phyloP scores from a whole-genome alignment of 305 asterid genomes.

The Fraxinus sp. region DNA sequence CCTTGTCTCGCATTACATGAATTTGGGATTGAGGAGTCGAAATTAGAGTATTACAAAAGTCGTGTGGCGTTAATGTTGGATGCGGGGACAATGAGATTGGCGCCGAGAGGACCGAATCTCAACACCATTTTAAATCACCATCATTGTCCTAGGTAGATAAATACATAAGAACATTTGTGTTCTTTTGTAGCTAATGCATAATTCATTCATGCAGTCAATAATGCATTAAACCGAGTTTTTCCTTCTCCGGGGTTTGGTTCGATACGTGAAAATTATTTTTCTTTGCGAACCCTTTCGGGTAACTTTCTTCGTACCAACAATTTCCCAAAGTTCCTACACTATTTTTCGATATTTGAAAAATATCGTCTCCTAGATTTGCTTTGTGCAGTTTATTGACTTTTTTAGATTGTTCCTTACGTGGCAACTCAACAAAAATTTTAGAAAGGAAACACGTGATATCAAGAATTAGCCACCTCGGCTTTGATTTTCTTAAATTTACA shows the following conservation, averaged over 20 bases:
- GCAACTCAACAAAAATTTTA: neutral
- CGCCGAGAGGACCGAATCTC: slow-evolving; percentile 49
- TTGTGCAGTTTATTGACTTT: neutral
- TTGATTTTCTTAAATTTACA: neutral
- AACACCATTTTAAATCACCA: slow-evolving; percentile 28
- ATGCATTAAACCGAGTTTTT: neutral
- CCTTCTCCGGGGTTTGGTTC: neutral
- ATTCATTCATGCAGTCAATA: neutral
- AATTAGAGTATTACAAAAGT: slow-evolving; percentile 34
- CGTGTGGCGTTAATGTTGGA: slow-evolving; percentile 23
- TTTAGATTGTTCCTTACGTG: neutral
- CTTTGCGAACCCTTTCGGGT: neutral
- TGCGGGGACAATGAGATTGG: slow-evolving; percentile 29
- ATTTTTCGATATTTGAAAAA: neutral
- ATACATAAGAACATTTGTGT: neutral
- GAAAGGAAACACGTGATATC: neutral
- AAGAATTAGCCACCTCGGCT: neutral
- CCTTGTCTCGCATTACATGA: slow-evolving; percentile 17
- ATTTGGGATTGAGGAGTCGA: slow-evolving; percentile 33
- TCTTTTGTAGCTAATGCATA: neutral
- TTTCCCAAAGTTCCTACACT: neutral
- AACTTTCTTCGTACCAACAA: neutral
- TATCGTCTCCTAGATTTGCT: neutral
- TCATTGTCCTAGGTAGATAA: neutral
- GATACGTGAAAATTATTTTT: neutral